Evolutionary conservation across 73 alveolate species (phyloP), one percentile per base, ranked within the genome.

Genomic region (Symbiodinium pilosum): DNA sequence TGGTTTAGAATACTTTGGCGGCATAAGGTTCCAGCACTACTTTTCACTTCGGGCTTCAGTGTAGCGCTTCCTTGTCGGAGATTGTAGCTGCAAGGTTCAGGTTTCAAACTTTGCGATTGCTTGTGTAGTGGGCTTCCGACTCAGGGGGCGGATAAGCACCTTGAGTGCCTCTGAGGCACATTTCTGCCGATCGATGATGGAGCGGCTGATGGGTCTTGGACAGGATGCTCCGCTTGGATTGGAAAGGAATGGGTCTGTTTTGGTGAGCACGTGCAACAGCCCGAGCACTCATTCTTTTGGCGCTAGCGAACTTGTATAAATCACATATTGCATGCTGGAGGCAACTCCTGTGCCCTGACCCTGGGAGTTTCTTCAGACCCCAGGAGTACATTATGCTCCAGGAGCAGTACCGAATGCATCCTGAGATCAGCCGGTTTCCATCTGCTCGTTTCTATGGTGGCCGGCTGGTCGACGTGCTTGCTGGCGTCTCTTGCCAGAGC

Each of bases 301-400:
- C n/a, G n/a, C n/a, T n/a, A n/a, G n/a, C n/a, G n/a, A n/a, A n/a
- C n/a, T n/a, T n/a, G n/a, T n/a, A n/a, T n/a, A n/a, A n/a, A n/a
- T n/a, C n/a, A n/a, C n/a, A n/a, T n/a, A n/a, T n/a, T n/a, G n/a
- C n/a, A n/a, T n/a, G n/a, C n/a, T n/a, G n/a, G n/a, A n/a, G n/a
- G n/a, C n/a, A n/a, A n/a, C n/a, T n/a, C n/a, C n/a, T n/a, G n/a
- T n/a, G n/a, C n/a, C n/a, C n/a, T n/a, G n/a, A n/a, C n/a, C n/a
- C n/a, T n/a, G n/a, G n/a, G n/a, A n/a, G n/a, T n/a, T n/a, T n/a
- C n/a, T n/a, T 47, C 59, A 9, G 59, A 34, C 7, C 12, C 42
- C 89, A 91, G 97, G 97, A 91, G 30, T 71, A 91, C 97, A 91
- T 91, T 88, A 91, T 91, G 97, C 97, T 91, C 87, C 87, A 91